Base-by-base conservation (phyloP, 139 green algal genomes). In the Mesotaenium endlicherianum region DNA sequence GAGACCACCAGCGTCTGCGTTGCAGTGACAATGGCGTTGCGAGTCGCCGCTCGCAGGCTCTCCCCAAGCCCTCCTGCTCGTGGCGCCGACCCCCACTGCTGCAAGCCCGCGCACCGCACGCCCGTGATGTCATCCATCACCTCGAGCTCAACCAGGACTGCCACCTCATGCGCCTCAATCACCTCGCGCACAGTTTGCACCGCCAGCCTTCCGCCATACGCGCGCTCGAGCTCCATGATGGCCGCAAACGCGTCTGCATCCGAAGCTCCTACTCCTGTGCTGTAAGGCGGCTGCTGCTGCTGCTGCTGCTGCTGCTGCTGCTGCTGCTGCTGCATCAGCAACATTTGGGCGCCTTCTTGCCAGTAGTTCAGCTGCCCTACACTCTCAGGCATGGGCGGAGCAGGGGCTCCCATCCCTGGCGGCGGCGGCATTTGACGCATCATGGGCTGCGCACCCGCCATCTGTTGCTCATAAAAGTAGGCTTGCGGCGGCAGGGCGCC, bases 81-180 rank as follows among this genome's bases (percentile, higher is more conserved):
- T 1, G 30, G 75, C 16, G 75, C 75, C 30, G 75, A 82, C 3
- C 75, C 75, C 75, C 75, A 82, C 58, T 82, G 55, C 50, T 80
- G 71, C 34, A 55, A 59, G n/a, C 45, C 42, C 71, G 30, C 55
- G 30, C 41, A 59, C 41, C 17, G 31, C 41, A 39, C 71, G 57
- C 43, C 71, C 31, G 6, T 80, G 14, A 70, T 57, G n/a, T 57
- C 40, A 17, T 80, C 43, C 17, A 75, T 70, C 39, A 80, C 71
- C 26, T 55, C 71, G 14, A 82, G 30, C 45, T 82, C 49, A 3
- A 82, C 49, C n/a, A 82, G 50, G 4, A 82, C 75, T 14, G 75
- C 75, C 17, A 76, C 75, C 34, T 82, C 75, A 17, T 36, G 30
- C 38, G 39, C 42, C 20, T 82, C 75, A 17, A 82, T n/a, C 41